These are phyloP conservation scores for Xeromyces bisporus DNA, from an alignment of 495 filamentous ascomycete species.

Conservation along the genomic window DNA sequence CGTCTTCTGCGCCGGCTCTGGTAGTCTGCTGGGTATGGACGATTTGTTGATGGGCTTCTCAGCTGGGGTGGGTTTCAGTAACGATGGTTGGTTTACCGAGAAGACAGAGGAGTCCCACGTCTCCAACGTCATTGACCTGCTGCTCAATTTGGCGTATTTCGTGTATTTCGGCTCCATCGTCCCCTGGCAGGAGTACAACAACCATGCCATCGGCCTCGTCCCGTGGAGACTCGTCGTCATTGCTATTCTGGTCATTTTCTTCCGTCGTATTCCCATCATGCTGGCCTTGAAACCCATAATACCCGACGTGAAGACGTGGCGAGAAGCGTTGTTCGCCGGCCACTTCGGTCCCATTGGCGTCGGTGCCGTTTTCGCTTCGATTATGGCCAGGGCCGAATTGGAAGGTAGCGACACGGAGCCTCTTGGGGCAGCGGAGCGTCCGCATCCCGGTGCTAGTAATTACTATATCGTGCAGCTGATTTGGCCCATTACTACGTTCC, in stretches of 20 bases:
- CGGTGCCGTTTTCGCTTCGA: slow-evolving; percentile 89
- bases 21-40: slow-evolving; percentile 81
- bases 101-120: slow-evolving; percentile 98
- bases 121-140: slow-evolving; percentile 95
- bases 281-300: slow-evolving; percentile 79
- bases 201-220: slow-evolving; percentile 46
- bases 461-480: slow-evolving; percentile 64
- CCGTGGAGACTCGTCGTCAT: slow-evolving; percentile 86
- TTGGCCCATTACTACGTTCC: slow-evolving; percentile 90
- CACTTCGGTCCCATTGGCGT: slow-evolving; percentile 98
- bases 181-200: slow-evolving; percentile 80
- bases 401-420: slow-evolving; percentile 60
- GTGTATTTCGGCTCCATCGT: slow-evolving; percentile 96
- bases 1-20: slow-evolving; percentile 89
- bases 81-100: slow-evolving; percentile 97
- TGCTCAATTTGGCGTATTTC: slow-evolving; percentile 95
- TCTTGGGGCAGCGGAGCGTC: slow-evolving; percentile 43
- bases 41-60: slow-evolving; percentile 95
- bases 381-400: slow-evolving; percentile 77
- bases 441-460: slow-evolving; percentile 31
- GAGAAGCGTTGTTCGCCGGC: slow-evolving; percentile 91
- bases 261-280: slow-evolving; percentile 96
- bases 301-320: slow-evolving; percentile 96
- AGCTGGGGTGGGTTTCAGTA: slow-evolving; percentile 91
- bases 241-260: slow-evolving; percentile 80